Base-by-base conservation (phyloP, 2,329 filamentous ascomycete species). In the Alternaria incomplexa region DNA sequence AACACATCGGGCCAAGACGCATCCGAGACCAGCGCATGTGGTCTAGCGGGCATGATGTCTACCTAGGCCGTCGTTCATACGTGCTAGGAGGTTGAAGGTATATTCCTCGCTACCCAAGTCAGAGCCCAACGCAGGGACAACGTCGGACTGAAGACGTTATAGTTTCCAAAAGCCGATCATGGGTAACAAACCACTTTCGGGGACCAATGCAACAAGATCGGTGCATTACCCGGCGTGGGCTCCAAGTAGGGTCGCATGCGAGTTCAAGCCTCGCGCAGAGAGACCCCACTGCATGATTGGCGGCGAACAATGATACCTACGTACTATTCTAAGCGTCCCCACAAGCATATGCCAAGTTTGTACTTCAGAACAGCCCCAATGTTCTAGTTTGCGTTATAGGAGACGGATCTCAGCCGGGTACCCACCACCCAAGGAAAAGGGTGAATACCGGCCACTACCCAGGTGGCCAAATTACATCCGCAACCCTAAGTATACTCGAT, bases 401-500 rank as follows among this genome's bases (percentile, higher is more conserved):
- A 58, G 45, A 58, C 25, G 47, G 20, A 26, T 58, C 36, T 51
- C 23, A 45, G 32, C 47, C 47, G 25, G 20, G 47, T 52, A 58
- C 46, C 56, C 56, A 58, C 56, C 15, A 32, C 32, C 51, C 47
- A 20, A 58, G 36, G 46, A 58, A 58, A 58, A 45, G 56, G 56
- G 46, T 45, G 56, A 45, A 58, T 26, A 58, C 46, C 47, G 47
- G 56, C 46, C 56, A 45, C 56, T 52, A 44, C 25, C 54, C 10
- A 48, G 20, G 28, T 22, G 54, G 54, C 23, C 28, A 26, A 36
- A 43, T 40, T 26, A 26, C n/a, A 56, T 56, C 43, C 36, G 56
- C 23, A 25, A 58, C 17, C 56, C 56, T 50, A 40, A 17, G 36
- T 40, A n/a, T 28, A 15, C 30, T 50, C 56, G 50, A 45, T 36